These are phyloP conservation scores for Phytopythium boreale DNA, from an alignment of 352 stramenopile species.

Conservation along the genomic window DNA sequence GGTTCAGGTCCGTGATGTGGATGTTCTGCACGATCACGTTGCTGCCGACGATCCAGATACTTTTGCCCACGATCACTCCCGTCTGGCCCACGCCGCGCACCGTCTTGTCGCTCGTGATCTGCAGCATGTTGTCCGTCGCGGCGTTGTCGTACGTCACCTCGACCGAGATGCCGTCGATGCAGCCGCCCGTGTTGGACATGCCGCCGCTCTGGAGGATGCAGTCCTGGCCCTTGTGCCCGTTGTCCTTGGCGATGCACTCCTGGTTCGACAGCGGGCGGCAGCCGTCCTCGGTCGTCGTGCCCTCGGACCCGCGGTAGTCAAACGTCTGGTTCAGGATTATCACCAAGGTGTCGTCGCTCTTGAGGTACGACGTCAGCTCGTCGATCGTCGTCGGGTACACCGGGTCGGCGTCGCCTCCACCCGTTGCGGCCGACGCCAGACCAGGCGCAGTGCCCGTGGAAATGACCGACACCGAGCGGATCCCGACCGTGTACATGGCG, in stretches of 20 bases:
- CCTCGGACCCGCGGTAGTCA: not conserved
- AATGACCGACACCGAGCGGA: too few species aligned
- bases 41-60: conserved; percentile 19
- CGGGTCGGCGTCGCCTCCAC: conserved; percentile 23
- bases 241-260: conserved; percentile 29
- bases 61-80: conserved; percentile 37
- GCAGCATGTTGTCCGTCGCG: conserved; percentile 13
- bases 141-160: conserved; percentile 39
- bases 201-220: conserved; percentile 29
- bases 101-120: conserved; percentile 22
- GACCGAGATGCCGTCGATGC: conserved; percentile 16
- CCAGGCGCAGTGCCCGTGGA: too few species aligned
- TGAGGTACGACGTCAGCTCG: too few species aligned
- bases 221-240: conserved; percentile 26
- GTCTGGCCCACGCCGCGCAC: conserved; percentile 30
- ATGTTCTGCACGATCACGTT: conserved; percentile 35
- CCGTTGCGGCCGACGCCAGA: too few species aligned
- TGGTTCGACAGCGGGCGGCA: conserved; percentile 2
- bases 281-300: conserved; percentile 16
- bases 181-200: conserved; percentile 33
- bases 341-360: not conserved
- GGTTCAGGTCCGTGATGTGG: conserved; percentile 21
- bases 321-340: too few species aligned
- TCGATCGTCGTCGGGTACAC: conserved; percentile 35
- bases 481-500: too few species aligned